Evolutionary conservation across 345 rosid species (phyloP), one percentile per base, ranked within the genome.

Genomic region (Salix udensis): DNA sequence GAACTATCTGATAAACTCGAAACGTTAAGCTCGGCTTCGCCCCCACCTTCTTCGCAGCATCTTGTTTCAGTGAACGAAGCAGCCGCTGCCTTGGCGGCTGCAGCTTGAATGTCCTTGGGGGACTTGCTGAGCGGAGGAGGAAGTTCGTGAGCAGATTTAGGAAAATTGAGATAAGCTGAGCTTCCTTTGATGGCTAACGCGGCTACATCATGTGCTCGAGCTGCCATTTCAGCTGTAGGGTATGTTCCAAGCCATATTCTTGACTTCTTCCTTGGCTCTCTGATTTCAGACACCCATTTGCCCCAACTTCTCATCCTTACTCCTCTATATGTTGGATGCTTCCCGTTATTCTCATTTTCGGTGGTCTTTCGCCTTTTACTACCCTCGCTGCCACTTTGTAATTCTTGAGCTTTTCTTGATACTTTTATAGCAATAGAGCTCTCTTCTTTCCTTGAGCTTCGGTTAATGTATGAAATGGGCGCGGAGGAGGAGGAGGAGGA

Each of bases 211-310:
- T 91, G 96, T 62, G 96, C 96, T 77, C 94, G 88, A 82, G 96
- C 96, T 1, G 96, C 96, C 96, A 89, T 91, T 82, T 91, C 90
- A 10, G 96, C 89, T 24, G 90, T 88, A 21, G 87, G 87, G 84
- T 78, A 91, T 21, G 96, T 91, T 10, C 96, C 96, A 13, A 91
- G 90, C 96, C 96, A 91, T 72, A 91, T 91, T 84, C 96, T 88
- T 30, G 96, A 91, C 73, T 91, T 91, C 78, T 91, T 91, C 71
- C 83, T 83, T 0, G 96, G 96, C 73, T 91, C 94, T 77, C 96
- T 82, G 71, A 91, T 91, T 77, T 91, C 96, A 1, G 92, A 91
- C 19, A 91, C 96, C 96, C 96, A 91, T 87, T 88, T 91, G n/a
- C 96, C 96, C 96, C 96, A 91, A 46, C 91, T 91, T 28, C 96